Evolutionary conservation across 2,329 filamentous ascomycete genomes (phyloP), one percentile per base, ranked within the genome.

Genomic region (Apiospora phragmitis): DNA sequence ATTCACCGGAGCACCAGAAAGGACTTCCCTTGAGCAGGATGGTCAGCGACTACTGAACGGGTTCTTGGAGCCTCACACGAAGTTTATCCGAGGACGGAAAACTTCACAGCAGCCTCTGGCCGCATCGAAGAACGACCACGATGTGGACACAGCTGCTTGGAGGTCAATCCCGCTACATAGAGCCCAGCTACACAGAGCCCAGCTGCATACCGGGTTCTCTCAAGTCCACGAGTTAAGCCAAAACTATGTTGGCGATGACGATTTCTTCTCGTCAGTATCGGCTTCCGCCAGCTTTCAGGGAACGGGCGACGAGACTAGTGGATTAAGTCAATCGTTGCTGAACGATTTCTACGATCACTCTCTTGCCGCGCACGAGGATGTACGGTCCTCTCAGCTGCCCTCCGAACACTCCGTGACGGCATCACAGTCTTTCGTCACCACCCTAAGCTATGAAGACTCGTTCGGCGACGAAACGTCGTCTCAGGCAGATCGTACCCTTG

Each of bases 281-380:
- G 65, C 38, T 26, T 67, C 65, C 1, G 12, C n/a, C 65, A 42
- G 42, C 21, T 45, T 42, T 12, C n/a, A 7, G 74, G 80, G 42
- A 75, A 77, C 12, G 5, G 41, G 21, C 16, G 29, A 47, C 9
- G 65, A 35, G n/a, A 7, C 38, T 11, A 24, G 18, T 2, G 55
- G 21, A 5, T 9, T 38, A 14, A 49, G 67, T 24, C 73, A 80
- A 38, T 78, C 82, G 24, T 73, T 84, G 0, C 80, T 91, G 4
- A 87, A 88, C 4, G 87, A 91, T 70, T 97, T 96, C 79, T 93
- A 94, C 75, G 89, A 96, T 73, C 90, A 95, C 76, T 96, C 94
- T 0, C 86, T 97, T 67, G 88, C 90, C 1, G 82, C 92, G 18
- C 90, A 97, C 77, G 87, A 93, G 73, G 88, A 90, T 18, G 80